Evolutionary conservation across 768 basidiomycete species (phyloP), one percentile per base, ranked within the genome.

Genomic region (Suillus ampliporus): DNA sequence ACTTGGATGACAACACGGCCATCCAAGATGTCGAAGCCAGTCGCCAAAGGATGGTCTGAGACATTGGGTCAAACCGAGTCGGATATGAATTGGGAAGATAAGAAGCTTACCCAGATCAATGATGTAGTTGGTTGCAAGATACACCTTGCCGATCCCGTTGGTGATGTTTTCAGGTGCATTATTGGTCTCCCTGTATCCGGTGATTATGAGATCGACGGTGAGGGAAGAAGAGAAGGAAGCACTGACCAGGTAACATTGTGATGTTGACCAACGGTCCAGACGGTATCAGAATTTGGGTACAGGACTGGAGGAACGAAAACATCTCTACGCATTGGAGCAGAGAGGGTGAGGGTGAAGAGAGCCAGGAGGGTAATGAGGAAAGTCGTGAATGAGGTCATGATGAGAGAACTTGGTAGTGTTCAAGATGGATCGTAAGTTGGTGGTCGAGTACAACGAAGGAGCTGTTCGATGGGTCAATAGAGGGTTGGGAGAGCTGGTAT

Each of bases 211-310:
- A 19, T 43, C 34, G n/a, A 57, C 19, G 4, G 17, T 10, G n/a
- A 23, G 38, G 14, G 37, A 38, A 54, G 35, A 44, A 31, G 10
- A 21, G 31, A 43, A 50, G 4, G 21, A 10, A 31, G 4, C 8
- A 68, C 75, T 51, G 63, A 76, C 78, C 76, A 79, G 38, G 60
- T 69, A 44, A 78, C 67, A 26, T 72, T 72, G 51, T 72, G 61
- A 21, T 37, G 6, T 2, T 41, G 38, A 2, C 73, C 72, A 47
- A 62, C 60, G 37, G 37, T 48, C 76, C 74, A 77, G 43, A 72
- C 58, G 15, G 69, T 67, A 19, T 52, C 64, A 0, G 23, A 51
- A 3, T 68, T 28, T 4, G 78, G 78, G 61, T 61, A 61, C 17
- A 54, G 19, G 60, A 78, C 52, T 0, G 2, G n/a, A n/a, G 77